phyloP scores from a whole-genome alignment of 2,329 filamentous ascomycete species.

The Verticillium klebahnii region DNA sequence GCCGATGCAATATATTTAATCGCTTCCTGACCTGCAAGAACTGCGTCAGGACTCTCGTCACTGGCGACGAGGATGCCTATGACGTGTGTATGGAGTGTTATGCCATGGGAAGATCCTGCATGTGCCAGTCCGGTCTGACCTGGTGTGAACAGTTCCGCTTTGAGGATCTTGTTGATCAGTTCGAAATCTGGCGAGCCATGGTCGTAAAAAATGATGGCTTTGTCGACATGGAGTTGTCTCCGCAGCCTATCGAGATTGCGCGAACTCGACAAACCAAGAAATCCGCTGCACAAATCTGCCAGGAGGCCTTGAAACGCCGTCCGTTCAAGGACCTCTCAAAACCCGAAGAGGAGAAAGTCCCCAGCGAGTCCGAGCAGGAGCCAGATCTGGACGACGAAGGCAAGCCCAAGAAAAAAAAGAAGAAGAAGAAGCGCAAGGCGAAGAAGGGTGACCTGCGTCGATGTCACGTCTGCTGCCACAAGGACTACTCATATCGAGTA shows the following conservation, averaged over 20 bases:
- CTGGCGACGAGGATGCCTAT: conserved; percentile 76
- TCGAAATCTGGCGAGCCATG: conserved; percentile 78
- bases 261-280: conserved; percentile 65
- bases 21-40: conserved; percentile 88
- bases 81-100: conserved; percentile 99
- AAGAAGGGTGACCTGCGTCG: conserved; percentile 51
- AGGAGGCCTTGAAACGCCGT: conserved; percentile 74
- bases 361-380: conserved; percentile 43
- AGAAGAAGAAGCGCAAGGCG: conserved; percentile 51
- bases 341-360: conserved; percentile 38
- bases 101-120: conserved; percentile 91
- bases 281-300: conserved; percentile 86
- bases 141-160: conserved; percentile 95
- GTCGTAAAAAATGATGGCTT: conserved; percentile 70
- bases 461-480: conserved; percentile 81
- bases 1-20: conserved; percentile 95
- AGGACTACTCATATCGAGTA: conserved; percentile 80
- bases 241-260: conserved; percentile 66
- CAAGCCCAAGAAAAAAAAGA: conserved; percentile 57
- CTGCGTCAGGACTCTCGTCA: conserved; percentile 64
- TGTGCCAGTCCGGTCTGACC: conserved; percentile 75
- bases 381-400: conserved; percentile 61
- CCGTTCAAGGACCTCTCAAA: conserved; percentile 81
- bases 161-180: conserved; percentile 69
- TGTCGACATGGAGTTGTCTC: conserved; percentile 60